Evolutionary conservation across 2,329 filamentous ascomycete genomes (phyloP), one percentile per base, ranked within the genome.

Genomic region (Apiospora aurea): DNA sequence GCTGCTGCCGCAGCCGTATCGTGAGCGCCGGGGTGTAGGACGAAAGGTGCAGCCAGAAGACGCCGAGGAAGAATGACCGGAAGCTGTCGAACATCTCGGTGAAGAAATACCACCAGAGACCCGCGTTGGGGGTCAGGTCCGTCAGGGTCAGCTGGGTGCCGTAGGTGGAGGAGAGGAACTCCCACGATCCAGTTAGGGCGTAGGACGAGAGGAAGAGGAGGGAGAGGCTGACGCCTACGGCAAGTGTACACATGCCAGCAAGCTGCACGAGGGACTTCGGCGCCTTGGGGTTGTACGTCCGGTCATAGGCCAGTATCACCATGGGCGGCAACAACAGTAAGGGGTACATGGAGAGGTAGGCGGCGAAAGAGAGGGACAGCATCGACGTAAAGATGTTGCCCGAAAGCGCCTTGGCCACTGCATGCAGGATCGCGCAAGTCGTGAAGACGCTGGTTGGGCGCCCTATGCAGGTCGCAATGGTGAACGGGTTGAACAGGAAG

Each of bases 81-180:
- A 99, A 99, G 0, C 95, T 96, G 83, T 99, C 96, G 81, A 99
- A 99, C 91, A 99, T 99, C 81, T 99, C 96, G 76, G 97, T 97
- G 80, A 99, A 98, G 84, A 99, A 99, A 83, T 99, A 99, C 96
- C 96, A 99, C 96, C 96, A 99, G 1, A 99, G 87, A 1, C 96
- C 96, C 43, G 97, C 93, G 76, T 98, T 99, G 16, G 96, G 96
- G 0, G 96, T 97, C 53, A 99, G 87, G 80, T 99, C 96, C 11
- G 95, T 94, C 2, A 99, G 89, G 0, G 96, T 91, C 49, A 99
- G 88, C 77, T 97, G 95, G 67, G 97, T 94, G 76, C 96, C 95
- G 82, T 99, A 99, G 0, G 96, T 98, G 26, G 95, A 94, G 10
- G 88, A 83, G 26, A 98, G 82, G 79, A 98, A 99, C 74, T 95